Evolutionary conservation across 2,329 filamentous ascomycete genomes (phyloP).

Genomic region (Esteya vermicola): DNA sequence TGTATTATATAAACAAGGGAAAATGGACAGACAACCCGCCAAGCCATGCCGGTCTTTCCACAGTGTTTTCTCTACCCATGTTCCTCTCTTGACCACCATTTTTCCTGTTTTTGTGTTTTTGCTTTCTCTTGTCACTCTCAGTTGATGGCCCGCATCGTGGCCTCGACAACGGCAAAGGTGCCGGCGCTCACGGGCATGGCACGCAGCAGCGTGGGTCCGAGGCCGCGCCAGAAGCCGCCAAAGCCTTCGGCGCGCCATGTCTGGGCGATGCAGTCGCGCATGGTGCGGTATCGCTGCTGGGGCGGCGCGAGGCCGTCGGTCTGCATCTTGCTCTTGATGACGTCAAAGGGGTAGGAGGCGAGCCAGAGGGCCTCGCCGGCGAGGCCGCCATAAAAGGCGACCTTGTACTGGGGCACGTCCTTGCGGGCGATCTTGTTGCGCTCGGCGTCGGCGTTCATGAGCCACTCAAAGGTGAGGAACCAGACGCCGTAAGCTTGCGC

Average conservation of each 20-base stretch:
- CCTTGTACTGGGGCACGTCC: conserved; percentile 69
- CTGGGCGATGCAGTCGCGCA: conserved; percentile 81
- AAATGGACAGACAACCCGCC: background rate
- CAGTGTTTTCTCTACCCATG: background rate
- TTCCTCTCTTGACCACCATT: background rate
- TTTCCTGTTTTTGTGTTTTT: background rate
- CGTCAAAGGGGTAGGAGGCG: conserved; percentile 86
- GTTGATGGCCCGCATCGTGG: conserved; percentile 49
- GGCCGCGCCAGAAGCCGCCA: conserved; percentile 86
- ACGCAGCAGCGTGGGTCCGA: conserved; percentile 78
- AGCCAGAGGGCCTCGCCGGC: conserved; percentile 93
- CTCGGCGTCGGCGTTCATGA: conserved; percentile 81
- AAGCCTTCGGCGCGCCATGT: conserved; percentile 65
- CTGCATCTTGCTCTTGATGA: conserved; percentile 99
- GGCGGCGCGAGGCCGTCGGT: conserved; percentile 72
- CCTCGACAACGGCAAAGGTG: conserved; percentile 79
- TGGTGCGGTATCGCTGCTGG: conserved; percentile 55
- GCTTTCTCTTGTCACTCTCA: conserved; percentile 8
- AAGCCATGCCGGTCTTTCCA: background rate
- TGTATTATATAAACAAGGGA: background rate
- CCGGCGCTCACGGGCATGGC: conserved; percentile 96
- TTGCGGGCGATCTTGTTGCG: conserved; percentile 63
- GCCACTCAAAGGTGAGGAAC: conserved; percentile 90
- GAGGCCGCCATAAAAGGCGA: conserved; percentile 83
- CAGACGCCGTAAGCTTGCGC: conserved; percentile 90